These are phyloP conservation scores for Carex myosuroides DNA, from an alignment of 176 grass and related monocot species.

Conservation along the genomic window DNA sequence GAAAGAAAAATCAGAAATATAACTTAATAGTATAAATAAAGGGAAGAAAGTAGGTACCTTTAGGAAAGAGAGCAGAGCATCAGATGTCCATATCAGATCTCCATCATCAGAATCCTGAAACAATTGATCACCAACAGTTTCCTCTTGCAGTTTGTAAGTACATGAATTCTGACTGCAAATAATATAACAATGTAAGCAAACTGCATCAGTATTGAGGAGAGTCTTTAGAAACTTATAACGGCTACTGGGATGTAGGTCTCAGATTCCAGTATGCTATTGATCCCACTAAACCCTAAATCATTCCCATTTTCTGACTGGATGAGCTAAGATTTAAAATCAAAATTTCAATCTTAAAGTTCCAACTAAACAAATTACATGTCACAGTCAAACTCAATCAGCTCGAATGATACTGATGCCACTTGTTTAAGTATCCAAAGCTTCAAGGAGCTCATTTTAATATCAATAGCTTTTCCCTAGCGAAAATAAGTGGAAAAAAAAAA, in stretches of 20 bases:
- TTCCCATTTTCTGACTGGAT: neutral
- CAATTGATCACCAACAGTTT: conserved; percentile 71
- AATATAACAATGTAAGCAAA: conserved; percentile 22
- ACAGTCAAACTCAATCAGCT: conserved; percentile 55
- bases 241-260: conserved; percentile 2
- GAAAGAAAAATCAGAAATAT: conserved; percentile 19
- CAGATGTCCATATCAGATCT: conserved; percentile 81
- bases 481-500: neutral
- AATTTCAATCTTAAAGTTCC: conserved; percentile 19
- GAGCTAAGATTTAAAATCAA: conserved; percentile 17
- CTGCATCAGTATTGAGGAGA: neutral
- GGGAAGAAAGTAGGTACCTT: conserved; percentile 55
- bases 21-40: conserved; percentile 20
- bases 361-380: conserved; percentile 46
- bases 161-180: conserved; percentile 42
- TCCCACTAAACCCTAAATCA: neutral
- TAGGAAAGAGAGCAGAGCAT: conserved; percentile 55
- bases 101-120: conserved; percentile 90
- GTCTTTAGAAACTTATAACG: neutral
- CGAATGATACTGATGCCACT: conserved; percentile 68
- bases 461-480: conserved; percentile 61
- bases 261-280: neutral
- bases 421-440: conserved; percentile 98
- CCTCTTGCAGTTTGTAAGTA: conserved; percentile 88
- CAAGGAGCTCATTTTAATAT: conserved; percentile 58